phyloP scores from a whole-genome alignment of 768 basidiomycete species.

The Boletus vermiculosoides region DNA sequence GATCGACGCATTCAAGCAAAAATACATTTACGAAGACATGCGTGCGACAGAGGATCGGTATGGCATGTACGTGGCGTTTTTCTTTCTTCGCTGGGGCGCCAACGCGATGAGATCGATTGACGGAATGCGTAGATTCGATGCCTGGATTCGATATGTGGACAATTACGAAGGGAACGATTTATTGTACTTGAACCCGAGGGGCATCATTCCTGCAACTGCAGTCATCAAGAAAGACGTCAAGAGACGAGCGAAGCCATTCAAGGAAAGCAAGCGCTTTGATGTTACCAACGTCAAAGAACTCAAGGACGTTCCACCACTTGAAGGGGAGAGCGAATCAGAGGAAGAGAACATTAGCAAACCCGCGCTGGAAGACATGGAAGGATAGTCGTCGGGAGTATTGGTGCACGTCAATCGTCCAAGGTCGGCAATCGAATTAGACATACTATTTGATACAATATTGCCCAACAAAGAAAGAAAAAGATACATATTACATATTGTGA shows the following conservation, averaged over 20 bases:
- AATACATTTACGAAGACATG: constrained; percentile 85
- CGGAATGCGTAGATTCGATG: constrained; percentile 59
- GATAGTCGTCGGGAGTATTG: constrained; percentile 16
- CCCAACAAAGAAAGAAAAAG: not conserved
- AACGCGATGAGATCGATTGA: not conserved
- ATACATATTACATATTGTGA: not conserved
- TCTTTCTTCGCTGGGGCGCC: too few relatives aligned
- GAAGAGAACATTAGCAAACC: constrained; percentile 42
- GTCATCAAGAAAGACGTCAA: constrained; percentile 58
- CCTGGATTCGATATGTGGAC: constrained; percentile 80
- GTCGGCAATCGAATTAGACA: not conserved
- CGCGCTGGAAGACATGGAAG: constrained; percentile 53
- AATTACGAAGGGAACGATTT: constrained; percentile 75
- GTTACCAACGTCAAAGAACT: constrained; percentile 43
- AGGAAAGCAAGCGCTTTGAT: constrained; percentile 68
- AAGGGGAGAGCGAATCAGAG: constrained; percentile 45
- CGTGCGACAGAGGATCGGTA: constrained; percentile 76
- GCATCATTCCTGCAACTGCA: constrained; percentile 69
- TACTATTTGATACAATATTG: constrained; percentile 4
- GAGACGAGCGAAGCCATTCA: constrained; percentile 60
- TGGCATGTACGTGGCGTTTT: constrained; percentile 58
- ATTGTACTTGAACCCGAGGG: constrained; percentile 72
- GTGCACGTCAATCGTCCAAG: not conserved
- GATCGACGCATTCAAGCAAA: constrained; percentile 82
- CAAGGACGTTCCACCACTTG: constrained; percentile 27